Evolutionary conservation across 192 early-diverging fungal species (phyloP).

Genomic region (Backusella parvicylindrica): DNA sequence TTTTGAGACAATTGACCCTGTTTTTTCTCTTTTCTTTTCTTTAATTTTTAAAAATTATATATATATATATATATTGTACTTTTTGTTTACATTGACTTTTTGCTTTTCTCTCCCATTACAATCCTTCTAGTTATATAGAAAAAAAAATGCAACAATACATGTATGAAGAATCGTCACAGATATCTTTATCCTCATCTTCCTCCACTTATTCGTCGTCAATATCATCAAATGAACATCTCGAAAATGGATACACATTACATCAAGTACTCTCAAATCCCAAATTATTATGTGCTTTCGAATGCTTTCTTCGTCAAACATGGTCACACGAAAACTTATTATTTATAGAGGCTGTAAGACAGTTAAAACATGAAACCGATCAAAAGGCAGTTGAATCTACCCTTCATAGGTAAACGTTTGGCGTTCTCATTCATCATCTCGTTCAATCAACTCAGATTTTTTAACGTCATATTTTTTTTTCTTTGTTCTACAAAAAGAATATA

Average conservation of each 20-base stretch:
- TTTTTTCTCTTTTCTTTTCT: not conserved
- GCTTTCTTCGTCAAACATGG: constrained; percentile 17
- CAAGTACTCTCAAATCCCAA: constrained; percentile 18
- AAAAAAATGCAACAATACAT: constrained; percentile 9
- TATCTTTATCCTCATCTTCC: not conserved
- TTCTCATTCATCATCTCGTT: not conserved
- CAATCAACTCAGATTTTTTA: not conserved
- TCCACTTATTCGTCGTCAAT: constrained; percentile 4
- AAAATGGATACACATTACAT: constrained; percentile 15
- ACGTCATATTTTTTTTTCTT: not conserved
- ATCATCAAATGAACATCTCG: constrained; percentile 4
- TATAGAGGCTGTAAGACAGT: constrained; percentile 27
- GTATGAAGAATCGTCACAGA: not conserved
- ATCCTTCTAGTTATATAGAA: not conserved
- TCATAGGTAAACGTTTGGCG: constrained; percentile 17
- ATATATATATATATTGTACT: not conserved
- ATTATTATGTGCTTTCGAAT: constrained; percentile 20
- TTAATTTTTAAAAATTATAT: not conserved
- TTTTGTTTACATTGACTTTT: not conserved
- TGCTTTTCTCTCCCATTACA: not conserved
- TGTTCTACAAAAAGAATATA: constrained; percentile 20
- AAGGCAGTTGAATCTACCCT: constrained; percentile 8
- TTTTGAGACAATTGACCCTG: not conserved
- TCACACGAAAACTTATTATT: constrained; percentile 34
- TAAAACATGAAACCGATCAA: constrained; percentile 22